A percentile compares a stretch with the other conserved stretches of the same genome.
Conservation (phyloP, 371 early-diverging fungal genomes). For the Lichtheimia ramosa region DNA sequence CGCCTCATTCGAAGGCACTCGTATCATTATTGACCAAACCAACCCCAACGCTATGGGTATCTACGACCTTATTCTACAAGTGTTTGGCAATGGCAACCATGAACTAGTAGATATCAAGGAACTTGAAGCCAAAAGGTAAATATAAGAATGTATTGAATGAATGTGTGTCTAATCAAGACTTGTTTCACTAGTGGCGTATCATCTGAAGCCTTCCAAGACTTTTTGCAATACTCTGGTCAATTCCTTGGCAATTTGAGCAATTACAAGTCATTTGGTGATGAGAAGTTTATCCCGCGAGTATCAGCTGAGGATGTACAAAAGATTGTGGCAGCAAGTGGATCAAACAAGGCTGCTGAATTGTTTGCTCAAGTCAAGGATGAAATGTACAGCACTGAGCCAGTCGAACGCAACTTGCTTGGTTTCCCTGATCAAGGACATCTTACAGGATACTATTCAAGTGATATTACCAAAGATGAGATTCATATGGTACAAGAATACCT, state of each 20-base stretch:
- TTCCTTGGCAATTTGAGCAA: conserved; percentile 58
- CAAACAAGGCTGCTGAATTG: conserved; percentile 20
- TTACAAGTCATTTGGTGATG: conserved; percentile 65
- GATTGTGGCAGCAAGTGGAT: conserved; percentile 36
- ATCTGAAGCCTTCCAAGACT: conserved; percentile 48
- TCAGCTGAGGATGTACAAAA: conserved; percentile 30
- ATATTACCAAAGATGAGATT: conserved; percentile 55
- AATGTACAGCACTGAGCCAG: conserved; percentile 43
- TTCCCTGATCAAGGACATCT: conserved; percentile 64
- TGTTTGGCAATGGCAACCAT: conserved; percentile 25
- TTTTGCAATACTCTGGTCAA: conserved; percentile 57
- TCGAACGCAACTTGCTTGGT: conserved; percentile 47
- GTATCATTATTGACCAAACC: conserved; percentile 45
- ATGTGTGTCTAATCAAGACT: neutral
- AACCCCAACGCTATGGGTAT: conserved; percentile 42
- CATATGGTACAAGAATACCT: conserved; percentile 47
- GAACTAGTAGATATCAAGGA: conserved; percentile 24
- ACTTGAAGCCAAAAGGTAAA: conserved; percentile 31
- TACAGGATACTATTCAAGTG: conserved; percentile 54
- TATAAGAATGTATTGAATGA: neutral
- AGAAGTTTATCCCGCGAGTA: conserved; percentile 63
- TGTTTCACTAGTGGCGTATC: conserved; percentile 34
- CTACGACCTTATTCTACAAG: conserved; percentile 35
- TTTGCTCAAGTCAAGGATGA: conserved; percentile 32
- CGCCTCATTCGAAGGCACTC: conserved; percentile 60